These are phyloP conservation scores for Vigna nakashimae DNA, from an alignment of 306 rosid genomes.

Conservation along the genomic window DNA sequence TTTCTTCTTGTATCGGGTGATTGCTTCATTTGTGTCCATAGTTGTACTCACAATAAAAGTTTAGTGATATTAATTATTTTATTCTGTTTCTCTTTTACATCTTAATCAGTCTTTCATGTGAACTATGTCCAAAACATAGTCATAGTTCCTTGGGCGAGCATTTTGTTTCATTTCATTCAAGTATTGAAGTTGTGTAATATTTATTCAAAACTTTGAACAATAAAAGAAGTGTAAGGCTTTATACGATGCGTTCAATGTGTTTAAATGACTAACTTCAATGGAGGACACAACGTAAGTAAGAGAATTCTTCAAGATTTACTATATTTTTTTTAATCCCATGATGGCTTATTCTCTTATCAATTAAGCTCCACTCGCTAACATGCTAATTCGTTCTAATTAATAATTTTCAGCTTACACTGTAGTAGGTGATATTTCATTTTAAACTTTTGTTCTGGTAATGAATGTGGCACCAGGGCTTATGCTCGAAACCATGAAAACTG, in stretches of 20 bases:
- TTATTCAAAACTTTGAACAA: not conserved
- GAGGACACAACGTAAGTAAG: not conserved
- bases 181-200: not conserved
- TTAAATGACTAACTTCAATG: not conserved
- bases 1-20: slow-evolving; percentile 47
- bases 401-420: not conserved
- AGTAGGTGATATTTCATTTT: not conserved
- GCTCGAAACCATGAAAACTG: not conserved
- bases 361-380: not conserved
- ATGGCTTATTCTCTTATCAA: not conserved
- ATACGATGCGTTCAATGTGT: not conserved
- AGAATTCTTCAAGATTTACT: not conserved
- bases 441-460: not conserved
- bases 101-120: not conserved
- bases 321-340: not conserved
- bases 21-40: slow-evolving; percentile 68
- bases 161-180: not conserved
- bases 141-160: not conserved
- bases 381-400: not conserved
- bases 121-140: not conserved
- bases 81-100: slow-evolving; percentile 3
- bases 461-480: not conserved
- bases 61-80: slow-evolving; percentile 34
- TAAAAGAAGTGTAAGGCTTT: not conserved
- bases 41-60: slow-evolving; percentile 54